Percentiles rank a stretch among this genome's conserved stretches.
Evolutionary conservation across 352 stramenopile species (phyloP).

Genomic region (Peronospora tabacina): DNA sequence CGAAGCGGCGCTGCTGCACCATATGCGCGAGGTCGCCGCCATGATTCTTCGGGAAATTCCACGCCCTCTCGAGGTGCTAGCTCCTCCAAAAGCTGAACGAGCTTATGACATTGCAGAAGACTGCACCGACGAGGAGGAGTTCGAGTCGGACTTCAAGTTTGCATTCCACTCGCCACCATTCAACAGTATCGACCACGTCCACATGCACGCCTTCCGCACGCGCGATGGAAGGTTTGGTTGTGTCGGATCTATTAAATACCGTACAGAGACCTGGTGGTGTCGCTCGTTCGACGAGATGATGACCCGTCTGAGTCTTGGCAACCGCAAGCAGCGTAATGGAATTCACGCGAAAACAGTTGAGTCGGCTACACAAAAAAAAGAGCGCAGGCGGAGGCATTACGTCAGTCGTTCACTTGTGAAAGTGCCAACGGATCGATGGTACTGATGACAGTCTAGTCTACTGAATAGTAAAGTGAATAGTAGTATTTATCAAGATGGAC

Average conservation of each 20-base stretch:
- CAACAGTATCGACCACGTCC: constrained; percentile 87
- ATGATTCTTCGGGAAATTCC: constrained; percentile 42
- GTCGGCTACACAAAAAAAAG: constrained; percentile 5
- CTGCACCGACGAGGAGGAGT: constrained; percentile 21
- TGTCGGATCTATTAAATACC: constrained; percentile 77
- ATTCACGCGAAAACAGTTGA: constrained; percentile 5
- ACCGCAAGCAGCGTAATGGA: constrained; percentile 7
- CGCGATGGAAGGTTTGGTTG: constrained; percentile 51
- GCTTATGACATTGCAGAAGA: constrained; percentile 11
- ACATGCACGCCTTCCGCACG: constrained; percentile 82
- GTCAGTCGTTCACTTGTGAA: constrained; percentile 13
- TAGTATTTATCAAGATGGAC: constrained; percentile 19
- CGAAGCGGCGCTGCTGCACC: constrained; percentile 52
- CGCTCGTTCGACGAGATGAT: constrained; percentile 73
- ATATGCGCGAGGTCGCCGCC: constrained; percentile 62
- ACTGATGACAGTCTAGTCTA: constrained; percentile 22
- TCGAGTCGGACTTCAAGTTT: constrained; percentile 53
- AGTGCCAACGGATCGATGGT: constrained; percentile 13
- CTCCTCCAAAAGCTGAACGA: constrained; percentile 17
- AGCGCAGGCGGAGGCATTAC: constrained; percentile 14
- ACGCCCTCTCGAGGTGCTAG: constrained; percentile 16
- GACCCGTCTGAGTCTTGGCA: constrained; percentile 28
- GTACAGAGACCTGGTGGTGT: constrained; percentile 83
- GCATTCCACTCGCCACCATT: constrained; percentile 82
- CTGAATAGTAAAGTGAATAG: constrained; percentile 12